Evolutionary conservation across 2,329 filamentous ascomycete genomes (phyloP).

Genomic region (Diaporthe batatas): DNA sequence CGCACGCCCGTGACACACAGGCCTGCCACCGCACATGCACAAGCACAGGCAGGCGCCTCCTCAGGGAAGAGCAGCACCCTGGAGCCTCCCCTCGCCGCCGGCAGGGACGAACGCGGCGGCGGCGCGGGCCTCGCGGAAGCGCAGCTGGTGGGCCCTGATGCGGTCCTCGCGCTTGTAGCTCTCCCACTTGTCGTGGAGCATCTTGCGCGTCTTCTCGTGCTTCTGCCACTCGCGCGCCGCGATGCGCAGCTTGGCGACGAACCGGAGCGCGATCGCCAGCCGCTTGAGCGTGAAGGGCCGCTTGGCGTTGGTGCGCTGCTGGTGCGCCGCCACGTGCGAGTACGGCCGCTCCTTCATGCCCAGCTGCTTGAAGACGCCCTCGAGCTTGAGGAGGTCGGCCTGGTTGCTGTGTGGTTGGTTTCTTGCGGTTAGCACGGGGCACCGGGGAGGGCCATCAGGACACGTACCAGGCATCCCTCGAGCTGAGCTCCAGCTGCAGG

Average conservation of each 20-base stretch:
- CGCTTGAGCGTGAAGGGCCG: constrained; percentile 57
- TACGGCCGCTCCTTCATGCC: constrained; percentile 52
- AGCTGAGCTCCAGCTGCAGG: constrained; percentile 81
- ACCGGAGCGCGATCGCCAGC: constrained; percentile 63
- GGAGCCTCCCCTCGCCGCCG: constrained; percentile 10
- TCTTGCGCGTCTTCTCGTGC: constrained; percentile 64
- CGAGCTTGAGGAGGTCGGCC: constrained; percentile 87
- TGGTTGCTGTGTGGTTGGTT: constrained; percentile 77
- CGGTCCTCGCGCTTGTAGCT: constrained; percentile 60
- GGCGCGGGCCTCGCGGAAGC: constrained; percentile 34
- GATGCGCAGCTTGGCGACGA: constrained; percentile 65
- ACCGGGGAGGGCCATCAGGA: too few species aligned
- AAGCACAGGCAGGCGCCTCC: not conserved
- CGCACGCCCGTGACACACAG: not conserved
- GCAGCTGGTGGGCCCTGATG: constrained; percentile 49
- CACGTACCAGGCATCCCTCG: constrained; percentile 91
- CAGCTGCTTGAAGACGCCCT: constrained; percentile 79
- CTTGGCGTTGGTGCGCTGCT: constrained; percentile 44
- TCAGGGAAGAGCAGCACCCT: constrained; percentile 32
- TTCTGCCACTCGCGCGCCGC: constrained; percentile 63
- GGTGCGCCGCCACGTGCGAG: constrained; percentile 32
- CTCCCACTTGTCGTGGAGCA: constrained; percentile 64
- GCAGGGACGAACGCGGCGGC: constrained; percentile 1
- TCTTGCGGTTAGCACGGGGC: too few species aligned
- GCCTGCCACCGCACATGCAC: not conserved